Evolutionary conservation across 768 basidiomycete genomes (phyloP), one percentile per base, ranked within the genome.

Genomic region (Mycena pura): DNA sequence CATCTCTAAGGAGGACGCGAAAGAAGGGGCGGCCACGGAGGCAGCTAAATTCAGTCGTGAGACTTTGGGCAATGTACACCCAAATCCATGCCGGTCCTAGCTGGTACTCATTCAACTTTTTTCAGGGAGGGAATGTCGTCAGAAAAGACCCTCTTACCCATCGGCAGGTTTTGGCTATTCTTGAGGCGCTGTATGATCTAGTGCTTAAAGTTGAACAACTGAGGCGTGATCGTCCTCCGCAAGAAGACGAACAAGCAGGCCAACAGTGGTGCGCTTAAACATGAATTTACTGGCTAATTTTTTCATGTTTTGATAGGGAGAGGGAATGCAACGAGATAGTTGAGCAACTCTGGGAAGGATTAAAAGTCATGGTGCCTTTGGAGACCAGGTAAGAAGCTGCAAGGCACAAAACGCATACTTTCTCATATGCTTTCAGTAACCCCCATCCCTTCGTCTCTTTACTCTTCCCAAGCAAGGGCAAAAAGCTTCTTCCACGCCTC

Each of bases 401-500:
- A 29, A 25, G 32, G n/a, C 25, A 17, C 48, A 54, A 27, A n/a
- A n/a, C n/a, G n/a, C n/a, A n/a, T n/a, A n/a, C n/a, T n/a, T n/a
- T 38, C 5, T 46, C 17, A 46, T 55, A 17, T 6, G 22, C 44
- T 44, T 43, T 34, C 13, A 62, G 96, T 72, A 84, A 91, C 63
- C 96, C 96, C 3, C 97, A 99, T 77, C 97, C 97, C 2, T 98
- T 99, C 78, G 88, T 99, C 66, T 95, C 96, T 3, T 82, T 99
- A 31, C 83, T 99, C 46, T 84, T 83, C 19, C 89, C 93, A 5
- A 85, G 85, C 67, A 99, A 99, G 76, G 97, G 97, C 57, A 99
- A 98, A 79, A 89, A 89, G 62, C 83, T 99, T 24, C 81, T 99
- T 13, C 92, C 95, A 4, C 89, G 97, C 43, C 85, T 95, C 14